These are phyloP conservation scores for Wickerhamiella brachini DNA, from an alignment of 805 yeast species.

Conservation along the genomic window DNA sequence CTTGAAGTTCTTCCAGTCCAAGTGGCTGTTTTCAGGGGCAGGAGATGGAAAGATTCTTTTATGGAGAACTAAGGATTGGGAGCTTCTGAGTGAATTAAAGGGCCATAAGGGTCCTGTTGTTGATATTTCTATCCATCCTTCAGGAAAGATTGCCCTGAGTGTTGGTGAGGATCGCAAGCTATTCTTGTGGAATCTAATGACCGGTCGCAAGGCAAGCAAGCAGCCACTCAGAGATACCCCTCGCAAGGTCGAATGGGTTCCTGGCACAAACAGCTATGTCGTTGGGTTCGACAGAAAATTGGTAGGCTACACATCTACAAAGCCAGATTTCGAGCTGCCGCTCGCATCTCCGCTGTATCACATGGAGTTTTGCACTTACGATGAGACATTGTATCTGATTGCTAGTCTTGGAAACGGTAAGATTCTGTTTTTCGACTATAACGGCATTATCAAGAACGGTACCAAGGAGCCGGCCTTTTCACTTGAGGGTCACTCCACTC, in stretches of 20 bases:
- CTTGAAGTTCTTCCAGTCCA: constrained; percentile 42
- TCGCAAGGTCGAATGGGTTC: constrained; percentile 37
- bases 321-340: constrained; percentile 26
- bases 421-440: constrained; percentile 39
- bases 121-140: constrained; percentile 79
- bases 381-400: constrained; percentile 42
- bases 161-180: constrained; percentile 77
- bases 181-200: constrained; percentile 92
- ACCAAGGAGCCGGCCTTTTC: constrained; percentile 29
- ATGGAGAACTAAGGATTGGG: constrained; percentile 98
- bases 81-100: constrained; percentile 69
- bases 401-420: constrained; percentile 62
- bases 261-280: constrained; percentile 42
- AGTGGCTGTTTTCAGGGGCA: constrained; percentile 83
- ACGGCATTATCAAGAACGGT: constrained; percentile 16
- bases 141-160: constrained; percentile 79
- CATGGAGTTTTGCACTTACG: constrained; percentile 36
- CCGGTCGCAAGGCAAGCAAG: constrained; percentile 81
- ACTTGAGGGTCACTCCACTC: constrained; percentile 67
- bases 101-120: constrained; percentile 79
- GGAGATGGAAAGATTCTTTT: constrained; percentile 81
- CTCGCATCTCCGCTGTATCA: constrained; percentile 48
- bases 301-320: constrained; percentile 46
- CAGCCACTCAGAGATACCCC: constrained; percentile 33
- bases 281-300: constrained; percentile 61